These are phyloP conservation scores for Phytophthora hybrid DNA, from an alignment of 352 stramenopile species.

Conservation along the genomic window DNA sequence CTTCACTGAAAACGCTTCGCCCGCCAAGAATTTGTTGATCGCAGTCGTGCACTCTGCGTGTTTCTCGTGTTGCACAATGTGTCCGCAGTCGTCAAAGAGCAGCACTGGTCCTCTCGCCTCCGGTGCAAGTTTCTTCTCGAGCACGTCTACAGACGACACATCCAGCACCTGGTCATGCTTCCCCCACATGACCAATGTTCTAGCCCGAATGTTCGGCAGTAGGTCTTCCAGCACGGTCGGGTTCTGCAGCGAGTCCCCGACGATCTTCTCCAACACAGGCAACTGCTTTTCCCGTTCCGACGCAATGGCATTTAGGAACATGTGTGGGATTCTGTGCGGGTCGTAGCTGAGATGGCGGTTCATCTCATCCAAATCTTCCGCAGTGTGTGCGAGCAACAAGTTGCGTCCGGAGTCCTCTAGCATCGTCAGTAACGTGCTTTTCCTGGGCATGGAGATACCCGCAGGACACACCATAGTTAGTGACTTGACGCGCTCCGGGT, in stretches of 20 bases:
- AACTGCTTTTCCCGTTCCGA: conserved; percentile 62
- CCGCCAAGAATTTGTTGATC: conserved; percentile 69
- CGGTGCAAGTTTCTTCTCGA: conserved; percentile 57
- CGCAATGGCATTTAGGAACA: conserved; percentile 46
- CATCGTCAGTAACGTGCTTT: conserved; percentile 64
- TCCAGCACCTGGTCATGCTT: conserved; percentile 76
- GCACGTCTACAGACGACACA: conserved; percentile 69
- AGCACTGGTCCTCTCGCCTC: conserved; percentile 49
- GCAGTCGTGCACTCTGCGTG: conserved; percentile 58
- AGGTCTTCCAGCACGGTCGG: conserved; percentile 70
- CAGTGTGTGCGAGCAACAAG: conserved; percentile 64
- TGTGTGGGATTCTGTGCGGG: conserved; percentile 41
- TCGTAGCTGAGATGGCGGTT: conserved; percentile 51
- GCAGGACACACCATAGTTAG: conserved; percentile 81
- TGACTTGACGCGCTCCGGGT: conserved; percentile 62
- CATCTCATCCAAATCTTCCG: conserved; percentile 71
- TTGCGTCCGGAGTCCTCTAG: conserved; percentile 74
- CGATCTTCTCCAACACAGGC: conserved; percentile 69
- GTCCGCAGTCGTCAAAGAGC: conserved; percentile 70
- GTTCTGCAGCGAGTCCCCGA: conserved; percentile 59
- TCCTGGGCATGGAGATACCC: conserved; percentile 72
- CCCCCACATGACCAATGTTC: conserved; percentile 77
- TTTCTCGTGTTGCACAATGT: conserved; percentile 79
- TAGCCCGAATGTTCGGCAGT: conserved; percentile 60
- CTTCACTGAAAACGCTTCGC: conserved; percentile 29